Base-by-base conservation (phyloP, 1,139 yeast species). In the Debaryomyces sp. region DNA sequence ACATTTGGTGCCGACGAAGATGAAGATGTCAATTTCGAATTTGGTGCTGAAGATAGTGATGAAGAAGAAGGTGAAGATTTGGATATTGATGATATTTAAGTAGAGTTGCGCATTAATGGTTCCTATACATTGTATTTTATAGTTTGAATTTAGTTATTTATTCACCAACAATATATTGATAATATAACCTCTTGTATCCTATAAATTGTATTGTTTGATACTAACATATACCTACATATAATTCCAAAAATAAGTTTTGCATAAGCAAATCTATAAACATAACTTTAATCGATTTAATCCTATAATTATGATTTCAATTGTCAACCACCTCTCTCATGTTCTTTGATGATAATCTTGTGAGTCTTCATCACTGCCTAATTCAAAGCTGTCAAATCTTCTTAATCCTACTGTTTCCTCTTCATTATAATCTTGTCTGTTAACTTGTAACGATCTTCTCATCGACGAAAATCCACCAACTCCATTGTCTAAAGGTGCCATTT, bases 1-100 rank as follows among this genome's bases (percentile, higher is more conserved):
- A 91, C 96, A 55, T 92, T 91, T 66, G 97, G 96, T 66, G 95
- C 87, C 67, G 98, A 91, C 60, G 96, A 92, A 48, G 99, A 92
- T 56, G 98, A 92, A 60, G 99, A 94, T 63, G 96, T 92, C 70
- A 94, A 94, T 83, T 92, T 95, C 73, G 99, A 95, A 76, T 95
- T 95, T 73, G 99, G 97, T 70, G 94, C 89, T 65, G 97, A 91
- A 56, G 95, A 90, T 54, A 90, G 82, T 52, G 87, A 83, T 13
- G 90, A 84, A 7, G 92, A 81, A 38, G 84, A 70, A 39, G 73
- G 73, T 41, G 81, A 78, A 51, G 95, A 88, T 66, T 76, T 81
- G 57, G 86, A 84, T 66, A 89, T 91, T 64, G 97, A 89, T 72
- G 94, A 88, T 71, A 87, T 88, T 68, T 87, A 78, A 70, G 43